Evolutionary conservation across 2,329 filamentous ascomycete species (phyloP), one percentile per base, ranked within the genome.

Genomic region (Diplodia intermedia): DNA sequence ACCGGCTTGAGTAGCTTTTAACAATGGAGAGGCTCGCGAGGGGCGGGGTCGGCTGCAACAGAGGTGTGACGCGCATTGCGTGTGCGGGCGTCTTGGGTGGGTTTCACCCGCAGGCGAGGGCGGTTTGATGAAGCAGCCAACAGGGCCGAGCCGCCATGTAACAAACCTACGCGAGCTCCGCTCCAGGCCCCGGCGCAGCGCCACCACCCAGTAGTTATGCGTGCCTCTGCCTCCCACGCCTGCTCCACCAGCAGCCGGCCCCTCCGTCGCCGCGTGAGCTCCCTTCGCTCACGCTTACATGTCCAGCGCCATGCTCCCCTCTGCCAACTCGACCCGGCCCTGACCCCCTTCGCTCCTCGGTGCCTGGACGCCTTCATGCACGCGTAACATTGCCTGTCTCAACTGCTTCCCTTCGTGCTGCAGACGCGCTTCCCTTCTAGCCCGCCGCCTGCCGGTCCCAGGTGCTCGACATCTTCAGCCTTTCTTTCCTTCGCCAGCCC

Each of bases 101-200:
- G 60, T 63, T 63, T 63, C 56, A 49, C 36, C n/a, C 38, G 56
- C 56, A 62, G 57, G 57, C 57, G 38, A 49, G 57, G 56, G 38
- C 20, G 56, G 38, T 23, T 2, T 2, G 23, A 33, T 62, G 57
- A 57, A 57, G 55, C 55, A 57, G 55, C 55, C 54, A 33, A 8
- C 31, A 8, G 31, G 31, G 31, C 31, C 31, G 5, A 8, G 31
- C 31, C 8, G 31, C 31, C 33, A 36, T 36, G 33, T 36, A 55
- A 57, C 54, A 14, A 33, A 57, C 54, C 4, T 26, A 60, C 56
- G 56, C 56, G 56, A 60, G 56, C 56, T 9, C 38, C 56, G 56
- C 53, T 14, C 29, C 31, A 36, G 53, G 54, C 33, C 31, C 38
- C n/a, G 36, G 36, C 55, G 33, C 36, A 47, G 57, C 57, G 23